Evolutionary conservation across 1,284 basidiomycete genomes (phyloP), one percentile per base, ranked within the genome.

Genomic region (Mycosarcoma mackinlayi): DNA sequence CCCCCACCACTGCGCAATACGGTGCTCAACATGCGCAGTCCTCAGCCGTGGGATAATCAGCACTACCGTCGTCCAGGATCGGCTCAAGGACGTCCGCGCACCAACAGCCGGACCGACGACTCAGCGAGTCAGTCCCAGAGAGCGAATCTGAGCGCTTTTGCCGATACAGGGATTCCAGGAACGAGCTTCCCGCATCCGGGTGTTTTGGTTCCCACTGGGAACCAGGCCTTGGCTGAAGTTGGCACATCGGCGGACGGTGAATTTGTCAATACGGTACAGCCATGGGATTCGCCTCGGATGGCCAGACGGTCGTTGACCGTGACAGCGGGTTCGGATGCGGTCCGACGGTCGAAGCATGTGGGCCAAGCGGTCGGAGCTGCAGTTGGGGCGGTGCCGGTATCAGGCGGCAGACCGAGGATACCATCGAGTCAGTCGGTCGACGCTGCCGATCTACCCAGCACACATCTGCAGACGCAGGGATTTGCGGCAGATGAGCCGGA

Each of bases 111-210:
- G 7, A 24, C 42, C 3, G 44, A 61, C n/a, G 54, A 61, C 23
- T 44, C 53, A 1, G 24, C 49, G 1, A 34, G 48, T 11, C 62
- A 58, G 59, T 18, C 59, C 3, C 45, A 57, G 23, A 40, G 59
- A 6, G 49, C 39, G 4, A 50, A 34, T 1, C n/a, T 54, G 4
- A 61, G 40, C 37, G 27, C 50, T 21, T 68, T 68, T 41, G 59
- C 59, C 19, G 65, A 68, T 14, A 9, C 49, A 2, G 46, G 49
- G 1, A 59, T 59, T 21, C 65, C 65, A 3, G 65, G 65, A 11
- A 68, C 53, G 5, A 68, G 54, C 40, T 59, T 68, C 38, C 59
- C 65, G 5, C 65, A 68, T 54, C 65, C 65, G 2, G 39, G 38
- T 11, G 50, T 58, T 16, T 38, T 58, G 27, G 54, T 45, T 5